A percentile compares a stretch with the other conserved stretches of the same genome.
Evolutionary conservation across 192 early-diverging fungal species (phyloP).

Genomic region (Umbelopsis isabellina): DNA sequence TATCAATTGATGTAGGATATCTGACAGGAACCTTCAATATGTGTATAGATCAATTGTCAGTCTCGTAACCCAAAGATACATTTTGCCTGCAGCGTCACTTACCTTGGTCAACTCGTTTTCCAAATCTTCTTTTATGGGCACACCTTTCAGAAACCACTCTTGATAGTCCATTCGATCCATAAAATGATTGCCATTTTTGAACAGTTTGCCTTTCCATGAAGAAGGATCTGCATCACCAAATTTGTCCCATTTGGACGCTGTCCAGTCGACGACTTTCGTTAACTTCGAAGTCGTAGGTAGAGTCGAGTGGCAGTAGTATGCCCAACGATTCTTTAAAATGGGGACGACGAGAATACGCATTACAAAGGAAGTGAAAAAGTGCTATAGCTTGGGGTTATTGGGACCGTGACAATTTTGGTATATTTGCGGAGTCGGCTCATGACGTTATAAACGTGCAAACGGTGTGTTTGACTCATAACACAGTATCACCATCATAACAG

Average conservation of each 20-base stretch:
- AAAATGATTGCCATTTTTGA: slow-evolving; percentile 59
- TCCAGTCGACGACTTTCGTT: slow-evolving; percentile 48
- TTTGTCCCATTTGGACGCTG: slow-evolving; percentile 58
- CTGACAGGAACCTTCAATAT: slow-evolving; percentile 44
- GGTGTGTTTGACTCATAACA: no score
- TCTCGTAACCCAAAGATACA: not conserved
- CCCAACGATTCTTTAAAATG: slow-evolving; percentile 46
- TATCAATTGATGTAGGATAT: slow-evolving; percentile 53
- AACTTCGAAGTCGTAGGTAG: slow-evolving; percentile 45
- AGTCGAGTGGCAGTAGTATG: slow-evolving; percentile 60
- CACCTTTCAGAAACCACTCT: slow-evolving; percentile 76
- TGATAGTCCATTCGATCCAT: slow-evolving; percentile 74
- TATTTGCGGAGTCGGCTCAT: not conserved
- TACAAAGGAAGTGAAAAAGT: not conserved
- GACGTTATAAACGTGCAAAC: not conserved
- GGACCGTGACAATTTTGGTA: no score
- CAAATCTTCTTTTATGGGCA: slow-evolving; percentile 59
- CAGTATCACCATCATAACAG: no score
- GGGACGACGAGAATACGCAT: slow-evolving; percentile 54
- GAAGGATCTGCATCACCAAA: slow-evolving; percentile 41
- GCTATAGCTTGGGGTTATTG: not conserved
- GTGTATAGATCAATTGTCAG: not conserved
- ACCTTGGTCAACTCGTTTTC: slow-evolving; percentile 36
- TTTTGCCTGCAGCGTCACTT: not conserved
- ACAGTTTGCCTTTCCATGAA: slow-evolving; percentile 63